Percentiles rank a stretch among this genome's conserved stretches.
These are phyloP conservation scores for Metschnikowia amazonensis DNA, from an alignment of 805 yeast species.

Conservation along the genomic window DNA sequence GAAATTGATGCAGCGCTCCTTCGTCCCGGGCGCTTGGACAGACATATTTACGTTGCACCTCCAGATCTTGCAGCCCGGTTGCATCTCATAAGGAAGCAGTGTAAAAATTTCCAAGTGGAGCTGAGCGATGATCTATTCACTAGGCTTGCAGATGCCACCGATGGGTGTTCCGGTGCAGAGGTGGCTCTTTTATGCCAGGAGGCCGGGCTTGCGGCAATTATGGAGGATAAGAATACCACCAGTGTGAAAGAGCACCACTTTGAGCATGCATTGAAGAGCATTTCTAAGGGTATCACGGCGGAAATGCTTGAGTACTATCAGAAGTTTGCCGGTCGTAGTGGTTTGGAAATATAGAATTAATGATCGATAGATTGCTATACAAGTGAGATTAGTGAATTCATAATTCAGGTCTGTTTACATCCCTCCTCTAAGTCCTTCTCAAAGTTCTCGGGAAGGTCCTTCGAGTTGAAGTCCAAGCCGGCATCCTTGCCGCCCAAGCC, in stretches of 20 bases:
- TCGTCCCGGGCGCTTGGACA: constrained; percentile 93
- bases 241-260: constrained; percentile 65
- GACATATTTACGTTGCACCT: constrained; percentile 89
- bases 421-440: constrained; percentile 54
- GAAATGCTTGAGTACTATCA: constrained; percentile 80
- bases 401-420: constrained; percentile 42
- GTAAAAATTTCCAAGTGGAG: constrained; percentile 57
- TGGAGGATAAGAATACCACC: constrained; percentile 60
- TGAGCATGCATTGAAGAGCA: constrained; percentile 59
- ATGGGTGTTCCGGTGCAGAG: constrained; percentile 97
- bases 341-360: constrained; percentile 22
- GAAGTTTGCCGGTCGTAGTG: constrained; percentile 45
- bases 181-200: constrained; percentile 89
- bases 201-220: constrained; percentile 91
- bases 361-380: neutral
- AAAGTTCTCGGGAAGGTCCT: constrained; percentile 52
- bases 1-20: constrained; percentile 88
- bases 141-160: constrained; percentile 58
- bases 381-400: neutral
- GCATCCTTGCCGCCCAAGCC: constrained; percentile 36
- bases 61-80: constrained; percentile 80
- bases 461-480: constrained; percentile 46
- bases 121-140: constrained; percentile 42
- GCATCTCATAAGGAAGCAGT: constrained; percentile 70
- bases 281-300: constrained; percentile 74